Conservation (phyloP, 2,329 filamentous ascomycete genomes). For the Stemphylium beticola region DNA sequence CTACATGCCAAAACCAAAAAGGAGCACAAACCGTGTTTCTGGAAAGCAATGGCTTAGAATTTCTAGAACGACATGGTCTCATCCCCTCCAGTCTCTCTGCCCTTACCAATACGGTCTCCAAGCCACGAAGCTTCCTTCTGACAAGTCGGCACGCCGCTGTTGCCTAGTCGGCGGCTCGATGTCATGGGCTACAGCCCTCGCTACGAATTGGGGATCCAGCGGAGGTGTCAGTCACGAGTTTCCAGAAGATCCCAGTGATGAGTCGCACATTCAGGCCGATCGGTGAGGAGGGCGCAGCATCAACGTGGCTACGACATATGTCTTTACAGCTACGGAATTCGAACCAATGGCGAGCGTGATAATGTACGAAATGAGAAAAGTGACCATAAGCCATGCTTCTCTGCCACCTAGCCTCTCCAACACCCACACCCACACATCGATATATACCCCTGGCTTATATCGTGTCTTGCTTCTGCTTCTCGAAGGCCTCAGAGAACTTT, state of each 20-base stretch:
- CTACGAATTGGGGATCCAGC: neutral
- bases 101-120: neutral
- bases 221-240: neutral
- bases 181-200: neutral
- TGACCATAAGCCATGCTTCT: neutral
- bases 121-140: neutral
- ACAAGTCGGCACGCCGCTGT: neutral
- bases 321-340: neutral
- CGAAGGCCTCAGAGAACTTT: conserved; percentile 5
- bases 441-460: neutral
- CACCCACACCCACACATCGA: neutral
- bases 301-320: conserved; percentile 1
- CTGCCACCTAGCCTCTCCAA: neutral
- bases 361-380: neutral
- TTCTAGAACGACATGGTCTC: neutral
- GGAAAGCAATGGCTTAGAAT: neutral
- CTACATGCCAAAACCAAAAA: neutral
- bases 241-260: neutral
- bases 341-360: neutral
- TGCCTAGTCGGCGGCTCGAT: neutral
- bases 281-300: neutral
- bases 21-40: neutral
- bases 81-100: neutral
- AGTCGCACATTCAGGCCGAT: neutral
- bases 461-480: neutral